Evolutionary conservation across 768 basidiomycete species (phyloP).

Genomic region (Arthromyces matolae): DNA sequence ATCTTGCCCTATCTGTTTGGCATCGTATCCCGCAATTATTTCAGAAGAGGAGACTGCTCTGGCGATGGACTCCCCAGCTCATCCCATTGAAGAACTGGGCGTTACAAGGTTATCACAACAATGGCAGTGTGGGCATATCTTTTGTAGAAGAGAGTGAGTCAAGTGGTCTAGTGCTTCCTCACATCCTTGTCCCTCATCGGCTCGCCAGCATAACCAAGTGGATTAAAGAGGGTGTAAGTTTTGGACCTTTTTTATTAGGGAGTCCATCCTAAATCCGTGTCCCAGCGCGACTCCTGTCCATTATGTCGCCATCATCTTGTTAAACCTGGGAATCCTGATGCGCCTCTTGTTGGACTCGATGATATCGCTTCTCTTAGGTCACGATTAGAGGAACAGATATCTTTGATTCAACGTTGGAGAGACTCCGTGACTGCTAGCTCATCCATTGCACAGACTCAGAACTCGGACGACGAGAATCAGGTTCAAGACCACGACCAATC

Average conservation of each 20-base stretch:
- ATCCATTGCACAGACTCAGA: no score
- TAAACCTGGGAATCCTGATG: no score
- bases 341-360: slow-evolving; percentile 8
- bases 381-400: slow-evolving; percentile 8
- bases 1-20: slow-evolving; percentile 73
- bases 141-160: slow-evolving; percentile 75
- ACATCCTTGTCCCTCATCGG: slow-evolving; percentile 3
- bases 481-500: no score
- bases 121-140: slow-evolving; percentile 65
- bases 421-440: no score
- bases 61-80: slow-evolving; percentile 78
- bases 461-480: no score
- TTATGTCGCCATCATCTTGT: slow-evolving; percentile 54
- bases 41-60: slow-evolving; percentile 71
- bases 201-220: slow-evolving; percentile 55
- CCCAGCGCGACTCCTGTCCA: slow-evolving; percentile 66
- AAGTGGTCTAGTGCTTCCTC: no score
- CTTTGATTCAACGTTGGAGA: slow-evolving; percentile 11
- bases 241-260: no score
- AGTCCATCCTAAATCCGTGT: no score
- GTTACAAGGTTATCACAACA: slow-evolving; percentile 56
- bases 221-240: slow-evolving; percentile 56
- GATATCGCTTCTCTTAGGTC: slow-evolving; percentile 7
- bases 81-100: slow-evolving; percentile 64
- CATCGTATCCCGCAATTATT: slow-evolving; percentile 60